These are phyloP conservation scores for Eucalyptus decipiens DNA, from an alignment of 345 rosid species.

Conservation along the genomic window DNA sequence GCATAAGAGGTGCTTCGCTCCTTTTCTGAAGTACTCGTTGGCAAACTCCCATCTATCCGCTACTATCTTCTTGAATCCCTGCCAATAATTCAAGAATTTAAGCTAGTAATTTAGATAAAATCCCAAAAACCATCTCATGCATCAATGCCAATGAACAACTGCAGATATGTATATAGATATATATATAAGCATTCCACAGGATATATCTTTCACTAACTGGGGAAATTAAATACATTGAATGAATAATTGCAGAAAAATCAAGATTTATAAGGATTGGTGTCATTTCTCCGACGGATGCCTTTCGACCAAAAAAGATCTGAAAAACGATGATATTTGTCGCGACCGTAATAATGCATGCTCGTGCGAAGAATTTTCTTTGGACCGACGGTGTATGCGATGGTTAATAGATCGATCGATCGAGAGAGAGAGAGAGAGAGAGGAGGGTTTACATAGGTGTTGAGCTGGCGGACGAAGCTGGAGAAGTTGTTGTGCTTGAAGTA, in stretches of 20 bases:
- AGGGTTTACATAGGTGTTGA: conserved; percentile 31
- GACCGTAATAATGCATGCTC: too few relatives aligned
- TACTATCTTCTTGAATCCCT: conserved; percentile 56
- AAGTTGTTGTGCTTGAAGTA: conserved; percentile 50
- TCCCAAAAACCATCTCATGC: neutral
- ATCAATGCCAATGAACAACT: neutral
- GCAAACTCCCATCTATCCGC: conserved; percentile 71
- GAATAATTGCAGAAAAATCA: neutral
- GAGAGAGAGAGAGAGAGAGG: neutral
- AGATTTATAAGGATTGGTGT: neutral
- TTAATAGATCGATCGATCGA: neutral
- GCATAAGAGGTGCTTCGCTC: conserved; percentile 36
- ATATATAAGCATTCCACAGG: neutral
- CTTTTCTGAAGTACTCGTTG: conserved; percentile 44
- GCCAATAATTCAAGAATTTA: neutral
- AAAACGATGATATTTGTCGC: too few relatives aligned
- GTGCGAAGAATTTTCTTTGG: neutral
- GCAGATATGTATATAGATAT: neutral
- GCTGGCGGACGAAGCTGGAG: conserved; percentile 46
- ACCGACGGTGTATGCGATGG: neutral
- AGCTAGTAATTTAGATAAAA: neutral
- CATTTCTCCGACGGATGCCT: neutral
- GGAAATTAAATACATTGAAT: neutral
- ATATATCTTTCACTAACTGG: neutral
- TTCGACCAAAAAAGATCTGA: neutral